These are phyloP conservation scores for Phytophthora lateralis DNA, from an alignment of 352 stramenopile species.

Conservation along the genomic window DNA sequence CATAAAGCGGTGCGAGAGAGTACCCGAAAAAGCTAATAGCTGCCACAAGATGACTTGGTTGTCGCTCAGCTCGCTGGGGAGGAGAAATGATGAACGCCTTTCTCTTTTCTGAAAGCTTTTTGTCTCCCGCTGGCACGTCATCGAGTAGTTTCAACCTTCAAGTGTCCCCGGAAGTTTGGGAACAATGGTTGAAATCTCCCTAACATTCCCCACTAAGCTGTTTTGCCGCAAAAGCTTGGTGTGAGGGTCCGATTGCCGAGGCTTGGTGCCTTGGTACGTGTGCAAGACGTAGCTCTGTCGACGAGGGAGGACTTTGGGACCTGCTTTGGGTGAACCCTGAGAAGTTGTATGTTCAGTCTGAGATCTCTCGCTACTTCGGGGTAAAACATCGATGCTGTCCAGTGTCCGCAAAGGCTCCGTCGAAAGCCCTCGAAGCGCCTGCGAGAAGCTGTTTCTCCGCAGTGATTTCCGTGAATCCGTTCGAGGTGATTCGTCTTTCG, in stretches of 20 bases:
- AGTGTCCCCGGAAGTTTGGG: constrained; percentile 4
- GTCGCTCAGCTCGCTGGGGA: neutral
- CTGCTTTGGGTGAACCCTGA: neutral
- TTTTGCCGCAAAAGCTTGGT: neutral
- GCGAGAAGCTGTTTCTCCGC: constrained; percentile 18
- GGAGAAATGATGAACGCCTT: constrained; percentile 12
- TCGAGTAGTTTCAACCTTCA: constrained; percentile 7
- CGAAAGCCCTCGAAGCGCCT: constrained; percentile 16
- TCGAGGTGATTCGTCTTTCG: constrained; percentile 1
- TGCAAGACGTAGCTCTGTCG: constrained; percentile 19
- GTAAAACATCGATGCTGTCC: constrained; percentile 17
- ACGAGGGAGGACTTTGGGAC: constrained; percentile 9
- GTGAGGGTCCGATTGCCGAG: neutral
- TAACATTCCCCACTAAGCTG: constrained; percentile 4
- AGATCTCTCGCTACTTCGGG: constrained; percentile 13
- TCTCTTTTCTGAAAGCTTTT: constrained; percentile 12
- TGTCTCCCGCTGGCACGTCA: neutral
- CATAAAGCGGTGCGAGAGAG: constrained; percentile 15
- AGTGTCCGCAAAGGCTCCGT: constrained; percentile 2
- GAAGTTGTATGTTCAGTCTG: neutral
- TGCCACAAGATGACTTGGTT: neutral
- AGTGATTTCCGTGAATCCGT: neutral
- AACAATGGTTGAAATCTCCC: constrained; percentile 1
- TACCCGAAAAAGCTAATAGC: constrained; percentile 6
- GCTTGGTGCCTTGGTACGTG: neutral